phyloP scores from a whole-genome alignment of 2,329 filamentous ascomycete species.

The Xylariaceae sp. region DNA sequence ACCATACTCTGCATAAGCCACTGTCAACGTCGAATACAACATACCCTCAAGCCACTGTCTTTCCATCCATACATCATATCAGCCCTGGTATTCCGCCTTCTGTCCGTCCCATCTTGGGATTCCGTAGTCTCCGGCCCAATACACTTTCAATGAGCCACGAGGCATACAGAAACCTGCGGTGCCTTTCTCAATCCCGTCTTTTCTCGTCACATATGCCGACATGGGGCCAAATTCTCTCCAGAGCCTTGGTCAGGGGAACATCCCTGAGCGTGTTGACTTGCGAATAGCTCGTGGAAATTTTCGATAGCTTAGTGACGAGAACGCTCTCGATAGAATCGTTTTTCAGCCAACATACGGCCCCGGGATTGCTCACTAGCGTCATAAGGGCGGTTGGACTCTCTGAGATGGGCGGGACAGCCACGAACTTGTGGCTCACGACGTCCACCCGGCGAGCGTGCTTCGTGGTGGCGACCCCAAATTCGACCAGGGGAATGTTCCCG shows the following conservation, averaged over 20 bases:
- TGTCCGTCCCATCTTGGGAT: too few relatives aligned
- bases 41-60: conserved; percentile 1
- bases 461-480: too few relatives aligned
- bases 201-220: too few relatives aligned
- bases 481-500: too few relatives aligned
- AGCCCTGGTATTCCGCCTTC: too few relatives aligned
- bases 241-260: not conserved
- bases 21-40: conserved; percentile 8
- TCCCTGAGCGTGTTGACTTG: not conserved
- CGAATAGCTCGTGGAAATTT: too few relatives aligned
- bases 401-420: not conserved
- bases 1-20: conserved; percentile 12
- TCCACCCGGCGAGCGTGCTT: too few relatives aligned
- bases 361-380: conserved; percentile 21
- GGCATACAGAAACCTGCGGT: too few relatives aligned
- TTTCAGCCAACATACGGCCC: not conserved
- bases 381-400: conserved; percentile 9
- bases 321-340: conserved; percentile 16
- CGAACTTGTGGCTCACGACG: not conserved
- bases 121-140: too few relatives aligned
- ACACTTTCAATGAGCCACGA: too few relatives aligned
- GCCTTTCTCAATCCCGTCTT: too few relatives aligned
- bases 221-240: too few relatives aligned
- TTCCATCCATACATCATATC: not conserved
- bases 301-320: conserved; percentile 2